Conservation (phyloP, 169 alveolate genomes). For the Plasmodium vivax region DNA sequence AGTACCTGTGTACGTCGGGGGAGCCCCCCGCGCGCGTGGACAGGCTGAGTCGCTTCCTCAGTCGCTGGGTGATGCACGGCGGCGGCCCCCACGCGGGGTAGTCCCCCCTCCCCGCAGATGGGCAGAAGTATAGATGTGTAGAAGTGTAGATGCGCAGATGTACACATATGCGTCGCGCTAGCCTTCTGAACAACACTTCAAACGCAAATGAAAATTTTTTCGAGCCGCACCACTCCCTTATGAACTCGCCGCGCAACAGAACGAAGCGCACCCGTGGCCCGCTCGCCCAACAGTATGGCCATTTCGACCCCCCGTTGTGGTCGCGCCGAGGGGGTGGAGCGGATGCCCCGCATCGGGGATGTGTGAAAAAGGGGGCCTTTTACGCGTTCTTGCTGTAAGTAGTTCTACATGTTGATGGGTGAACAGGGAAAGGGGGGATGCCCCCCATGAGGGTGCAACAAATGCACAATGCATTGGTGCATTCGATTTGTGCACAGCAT, state of each 20-base stretch:
- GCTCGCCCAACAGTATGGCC: not conserved
- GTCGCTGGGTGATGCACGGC: conserved; percentile 86
- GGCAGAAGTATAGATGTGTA: not conserved
- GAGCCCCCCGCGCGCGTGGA: conserved; percentile 88
- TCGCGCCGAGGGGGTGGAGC: no score
- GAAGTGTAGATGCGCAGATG: no score
- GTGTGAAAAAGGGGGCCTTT: not conserved
- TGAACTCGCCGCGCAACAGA: not conserved
- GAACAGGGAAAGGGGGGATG: not conserved
- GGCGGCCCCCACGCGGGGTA: conserved; percentile 6
- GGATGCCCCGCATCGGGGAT: not conserved
- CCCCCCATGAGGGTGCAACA: not conserved
- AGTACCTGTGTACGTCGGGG: conserved; percentile 90
- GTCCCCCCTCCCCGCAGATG: not conserved
- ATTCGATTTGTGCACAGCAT: not conserved
- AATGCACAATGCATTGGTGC: not conserved
- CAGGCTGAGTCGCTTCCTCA: conserved; percentile 84
- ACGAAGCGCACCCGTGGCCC: no score
- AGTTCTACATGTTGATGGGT: not conserved
- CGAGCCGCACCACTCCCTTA: not conserved
- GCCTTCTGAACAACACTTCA: not conserved
- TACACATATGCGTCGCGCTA: not conserved
- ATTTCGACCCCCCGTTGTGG: not conserved
- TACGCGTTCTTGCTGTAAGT: not conserved
- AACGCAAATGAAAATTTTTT: not conserved